phyloP scores from a whole-genome alignment of 2,329 filamentous ascomycete species.

The Fusarium denticulatum region DNA sequence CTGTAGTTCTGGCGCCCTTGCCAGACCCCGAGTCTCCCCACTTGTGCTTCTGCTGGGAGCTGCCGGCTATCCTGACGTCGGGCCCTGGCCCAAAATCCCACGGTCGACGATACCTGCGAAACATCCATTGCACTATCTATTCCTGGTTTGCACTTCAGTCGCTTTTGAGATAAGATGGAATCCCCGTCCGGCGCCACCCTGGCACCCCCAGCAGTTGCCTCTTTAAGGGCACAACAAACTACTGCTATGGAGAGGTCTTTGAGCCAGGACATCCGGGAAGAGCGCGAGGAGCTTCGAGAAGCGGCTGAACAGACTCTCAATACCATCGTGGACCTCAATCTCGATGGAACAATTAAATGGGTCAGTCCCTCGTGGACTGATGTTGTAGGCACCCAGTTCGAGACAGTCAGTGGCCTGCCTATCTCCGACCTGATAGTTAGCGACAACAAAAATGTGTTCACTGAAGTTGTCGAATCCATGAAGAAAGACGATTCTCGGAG shows the following conservation, averaged over 20 bases:
- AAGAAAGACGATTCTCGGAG: conserved; percentile 92
- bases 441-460: conserved; percentile 82
- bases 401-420: conserved; percentile 76
- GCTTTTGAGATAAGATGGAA: conserved; percentile 51
- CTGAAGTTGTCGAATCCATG: conserved; percentile 87
- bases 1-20: conserved; percentile 60
- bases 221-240: conserved; percentile 60
- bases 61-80: conserved; percentile 25
- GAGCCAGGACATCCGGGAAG: conserved; percentile 90
- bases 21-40: conserved; percentile 52
- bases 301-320: conserved; percentile 97
- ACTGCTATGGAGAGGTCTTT: conserved; percentile 71
- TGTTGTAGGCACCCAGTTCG: conserved; percentile 82
- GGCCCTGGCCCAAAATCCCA: conserved; percentile 22
- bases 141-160: conserved; percentile 3
- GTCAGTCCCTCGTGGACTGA: conserved; percentile 96
- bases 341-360: conserved; percentile 92
- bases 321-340: conserved; percentile 91
- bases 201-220: conserved; percentile 63
- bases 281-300: conserved; percentile 92
- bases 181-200: conserved; percentile 48
- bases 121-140: conserved; percentile 18
- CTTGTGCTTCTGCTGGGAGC: conserved; percentile 35
- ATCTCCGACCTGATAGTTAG: conserved; percentile 83
- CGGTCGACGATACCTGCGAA: conserved; percentile 32